phyloP scores from a whole-genome alignment of 257 asterid species.

The Capsicum chinense region DNA sequence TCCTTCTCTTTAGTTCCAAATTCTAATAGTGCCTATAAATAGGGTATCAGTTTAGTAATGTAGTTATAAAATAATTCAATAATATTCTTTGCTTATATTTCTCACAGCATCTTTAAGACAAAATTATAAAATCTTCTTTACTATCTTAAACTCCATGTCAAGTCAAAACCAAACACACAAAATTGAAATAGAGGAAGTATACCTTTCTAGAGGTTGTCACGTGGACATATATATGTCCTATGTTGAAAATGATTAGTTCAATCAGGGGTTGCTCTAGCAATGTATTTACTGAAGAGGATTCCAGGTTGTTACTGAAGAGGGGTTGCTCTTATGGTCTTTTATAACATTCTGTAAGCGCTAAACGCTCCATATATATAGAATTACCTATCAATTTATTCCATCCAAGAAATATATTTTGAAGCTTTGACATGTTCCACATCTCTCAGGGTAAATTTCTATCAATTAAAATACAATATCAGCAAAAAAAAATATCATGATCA shows the following conservation, averaged over 20 bases:
- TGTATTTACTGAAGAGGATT: background rate
- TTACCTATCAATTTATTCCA: conserved; percentile 20
- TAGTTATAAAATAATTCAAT: no score
- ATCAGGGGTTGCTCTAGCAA: background rate
- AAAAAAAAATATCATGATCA: background rate
- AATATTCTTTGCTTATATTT: no score
- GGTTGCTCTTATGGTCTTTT: background rate
- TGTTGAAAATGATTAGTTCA: background rate
- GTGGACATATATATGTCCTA: background rate
- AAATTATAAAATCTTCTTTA: background rate
- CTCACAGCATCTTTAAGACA: background rate
- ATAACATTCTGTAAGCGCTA: background rate
- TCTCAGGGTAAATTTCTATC: conserved; percentile 32
- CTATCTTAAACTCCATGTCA: no score
- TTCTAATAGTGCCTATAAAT: no score
- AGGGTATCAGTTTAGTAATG: no score
- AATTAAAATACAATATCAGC: background rate
- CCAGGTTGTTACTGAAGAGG: background rate
- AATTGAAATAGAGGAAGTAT: background rate
- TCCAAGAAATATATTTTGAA: conserved; percentile 28
- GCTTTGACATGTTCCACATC: conserved; percentile 31
- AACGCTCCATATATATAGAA: no score
- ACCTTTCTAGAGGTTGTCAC: background rate
- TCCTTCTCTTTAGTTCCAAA: no score
- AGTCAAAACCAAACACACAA: no score